Conservation (phyloP, 441 rosid species). For the Populus hybrid region DNA sequence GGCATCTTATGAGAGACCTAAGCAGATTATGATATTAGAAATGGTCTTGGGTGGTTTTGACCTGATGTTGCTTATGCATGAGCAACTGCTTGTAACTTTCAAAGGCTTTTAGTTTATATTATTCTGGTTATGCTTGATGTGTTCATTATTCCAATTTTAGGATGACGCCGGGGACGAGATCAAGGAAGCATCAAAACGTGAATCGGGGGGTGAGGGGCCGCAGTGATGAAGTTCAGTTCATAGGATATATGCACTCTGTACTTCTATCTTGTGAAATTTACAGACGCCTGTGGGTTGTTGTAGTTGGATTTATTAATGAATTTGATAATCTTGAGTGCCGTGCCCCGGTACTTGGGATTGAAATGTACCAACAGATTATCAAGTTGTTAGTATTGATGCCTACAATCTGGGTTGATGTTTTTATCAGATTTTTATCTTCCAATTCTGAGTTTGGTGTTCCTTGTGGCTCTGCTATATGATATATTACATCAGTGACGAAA, state of each 20-base stretch:
- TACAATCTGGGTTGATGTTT: constrained; percentile 13
- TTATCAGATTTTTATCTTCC: not conserved
- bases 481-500: not conserved
- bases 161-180: constrained; percentile 91
- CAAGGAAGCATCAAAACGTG: constrained; percentile 74
- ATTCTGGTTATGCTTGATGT: not conserved
- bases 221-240: constrained; percentile 34
- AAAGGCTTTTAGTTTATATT: not conserved
- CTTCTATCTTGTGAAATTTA: constrained; percentile 28
- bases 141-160: constrained; percentile 29
- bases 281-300: constrained; percentile 33
- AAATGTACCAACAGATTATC: constrained; percentile 27
- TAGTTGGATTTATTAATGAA: constrained; percentile 35
- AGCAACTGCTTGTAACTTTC: not conserved
- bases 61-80: not conserved
- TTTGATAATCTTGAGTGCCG: constrained; percentile 24
- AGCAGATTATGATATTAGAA: not conserved
- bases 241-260: constrained; percentile 33
- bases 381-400: constrained; percentile 25
- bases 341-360: constrained; percentile 18
- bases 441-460: not conserved
- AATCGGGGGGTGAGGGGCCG: constrained; percentile 52
- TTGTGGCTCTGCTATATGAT: not conserved
- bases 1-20: not conserved
- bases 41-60: not conserved